Conservation (phyloP, 768 basidiomycete genomes). For the Podaxis mareebaensis region DNA sequence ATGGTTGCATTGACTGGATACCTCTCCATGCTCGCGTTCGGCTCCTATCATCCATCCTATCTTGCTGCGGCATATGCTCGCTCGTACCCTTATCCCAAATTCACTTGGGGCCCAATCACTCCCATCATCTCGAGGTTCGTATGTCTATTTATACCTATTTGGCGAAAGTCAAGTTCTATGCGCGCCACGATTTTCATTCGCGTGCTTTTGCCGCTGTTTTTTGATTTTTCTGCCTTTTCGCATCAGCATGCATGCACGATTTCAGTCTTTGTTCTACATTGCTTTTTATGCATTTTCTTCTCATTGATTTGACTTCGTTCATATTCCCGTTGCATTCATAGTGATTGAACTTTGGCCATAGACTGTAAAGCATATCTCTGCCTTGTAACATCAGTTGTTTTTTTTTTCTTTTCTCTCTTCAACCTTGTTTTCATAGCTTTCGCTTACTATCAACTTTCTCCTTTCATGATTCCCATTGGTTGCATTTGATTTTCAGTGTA, state of each 20-base stretch:
- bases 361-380: constrained; percentile 12
- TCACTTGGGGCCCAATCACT: background rate
- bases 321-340: constrained; percentile 6
- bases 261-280: background rate
- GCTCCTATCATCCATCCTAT: background rate
- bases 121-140: background rate
- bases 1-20: background rate
- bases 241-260: constrained; percentile 5
- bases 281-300: constrained; percentile 13
- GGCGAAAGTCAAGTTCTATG: background rate
- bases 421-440: constrained; percentile 9
- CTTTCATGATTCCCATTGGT: background rate
- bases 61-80: background rate
- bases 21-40: background rate
- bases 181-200: background rate
- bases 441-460: background rate
- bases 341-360: constrained; percentile 11
- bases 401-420: constrained; percentile 3
- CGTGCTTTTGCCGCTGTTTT: constrained; percentile 3
- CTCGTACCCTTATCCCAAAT: background rate
- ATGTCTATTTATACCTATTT: constrained; percentile 14
- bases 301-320: constrained; percentile 18
- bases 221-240: constrained; percentile 8
- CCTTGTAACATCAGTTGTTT: constrained; percentile 6
- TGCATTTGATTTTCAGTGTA: constrained; percentile 2